Evolutionary conservation across 805 yeast species (phyloP), one percentile per base, ranked within the genome.

Genomic region (Metschnikowia kunwiensis): DNA sequence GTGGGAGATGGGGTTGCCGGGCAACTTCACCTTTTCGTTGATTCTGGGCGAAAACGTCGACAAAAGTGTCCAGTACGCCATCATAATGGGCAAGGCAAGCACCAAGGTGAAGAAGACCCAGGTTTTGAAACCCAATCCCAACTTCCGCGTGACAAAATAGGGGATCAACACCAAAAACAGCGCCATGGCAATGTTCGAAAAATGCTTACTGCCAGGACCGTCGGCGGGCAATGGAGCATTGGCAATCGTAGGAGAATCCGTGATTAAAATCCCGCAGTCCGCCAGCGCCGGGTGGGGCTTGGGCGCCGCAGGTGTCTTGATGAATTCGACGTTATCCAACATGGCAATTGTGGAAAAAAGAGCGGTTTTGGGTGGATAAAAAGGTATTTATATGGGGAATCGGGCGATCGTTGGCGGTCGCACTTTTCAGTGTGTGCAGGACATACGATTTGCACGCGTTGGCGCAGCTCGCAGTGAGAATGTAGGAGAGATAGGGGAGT

Each of bases 141-240:
- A 44, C 58, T 79, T 80, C 44, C 78, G 69, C 35, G 81, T 71
- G 42, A 83, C 53, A 55, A 74, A 80, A 50, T 53, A 74, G 9
- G 96, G 95, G 34, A 83, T 60, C 19, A 74, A 69, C 5, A 70
- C 50, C 43, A 83, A 51, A 20, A 80, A 55, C 2, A 68, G 67
- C 14, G 72, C 36, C 40, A 87, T 54, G 9, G 75, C 54, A 47
- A 52, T 52, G 63, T 88, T 87, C 61, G 75, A 74, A 65, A 88
- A 87, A 51, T 80, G 77, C 57, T 76, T 79, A 21, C 88, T 71
- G 17, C 94, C 88, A 5, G 96, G 86, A 27, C 96, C 96, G 57
- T 87, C 96, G 5, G 95, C 95, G 18, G 95, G 89, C 44, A 86
- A 68, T 8, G 88, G 88, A 2, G 91, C 95, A 57, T 87, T 87